Conservation (phyloP, 2,329 filamentous ascomycete species). For the Xylariales sp. region DNA sequence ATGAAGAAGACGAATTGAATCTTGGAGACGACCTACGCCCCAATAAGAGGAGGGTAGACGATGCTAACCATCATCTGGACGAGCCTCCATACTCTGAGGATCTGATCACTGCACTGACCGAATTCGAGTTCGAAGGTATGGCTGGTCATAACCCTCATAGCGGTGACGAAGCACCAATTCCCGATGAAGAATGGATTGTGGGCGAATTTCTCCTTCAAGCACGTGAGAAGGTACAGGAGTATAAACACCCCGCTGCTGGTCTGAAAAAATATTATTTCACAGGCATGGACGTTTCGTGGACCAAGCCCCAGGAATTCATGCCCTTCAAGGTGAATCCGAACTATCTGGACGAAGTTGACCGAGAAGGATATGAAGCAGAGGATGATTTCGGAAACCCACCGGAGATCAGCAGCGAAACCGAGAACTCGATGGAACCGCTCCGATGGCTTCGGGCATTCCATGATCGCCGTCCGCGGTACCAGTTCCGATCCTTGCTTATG, state of each 20-base stretch:
- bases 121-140: too few relatives aligned
- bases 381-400: neutral
- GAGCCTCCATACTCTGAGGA: neutral
- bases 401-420: neutral
- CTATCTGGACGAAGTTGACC: neutral
- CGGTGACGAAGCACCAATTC: too few relatives aligned
- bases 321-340: neutral
- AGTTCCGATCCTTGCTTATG: neutral
- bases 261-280: too few relatives aligned
- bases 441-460: neutral
- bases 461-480: neutral
- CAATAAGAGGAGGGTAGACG: neutral
- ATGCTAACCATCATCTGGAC: neutral
- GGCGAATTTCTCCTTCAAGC: too few relatives aligned
- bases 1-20: too few relatives aligned
- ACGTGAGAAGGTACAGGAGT: too few relatives aligned
- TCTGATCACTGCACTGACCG: too few relatives aligned
- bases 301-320: neutral
- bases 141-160: too few relatives aligned
- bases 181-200: too few relatives aligned
- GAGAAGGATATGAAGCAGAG: neutral
- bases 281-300: neutral
- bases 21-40: neutral
- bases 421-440: neutral
- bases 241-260: too few relatives aligned